Conservation (phyloP, 2,329 filamentous ascomycete genomes). For the Fusarium caatingaense region DNA sequence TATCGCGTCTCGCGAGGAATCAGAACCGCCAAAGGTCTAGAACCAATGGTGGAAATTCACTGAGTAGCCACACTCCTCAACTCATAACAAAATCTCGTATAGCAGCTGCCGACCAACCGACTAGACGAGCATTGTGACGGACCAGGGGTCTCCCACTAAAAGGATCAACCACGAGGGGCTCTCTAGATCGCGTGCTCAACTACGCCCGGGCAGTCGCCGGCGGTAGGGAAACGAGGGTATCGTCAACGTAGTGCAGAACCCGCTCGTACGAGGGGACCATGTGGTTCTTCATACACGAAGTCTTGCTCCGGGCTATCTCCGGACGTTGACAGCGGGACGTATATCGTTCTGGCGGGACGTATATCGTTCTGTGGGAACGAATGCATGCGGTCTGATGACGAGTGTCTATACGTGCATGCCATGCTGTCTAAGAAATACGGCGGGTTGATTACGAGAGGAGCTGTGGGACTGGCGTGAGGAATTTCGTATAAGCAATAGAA, state of each 20-base stretch:
- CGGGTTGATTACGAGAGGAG: slow-evolving; percentile 41
- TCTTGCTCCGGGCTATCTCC: slow-evolving; percentile 54
- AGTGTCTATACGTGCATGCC: slow-evolving; percentile 40
- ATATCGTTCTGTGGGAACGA: slow-evolving; percentile 49
- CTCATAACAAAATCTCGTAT: slow-evolving; percentile 51
- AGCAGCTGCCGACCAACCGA: slow-evolving; percentile 31
- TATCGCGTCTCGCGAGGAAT: slow-evolving; percentile 20
- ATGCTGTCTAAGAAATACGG: slow-evolving; percentile 44
- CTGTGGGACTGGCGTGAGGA: slow-evolving; percentile 49
- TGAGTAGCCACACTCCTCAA: slow-evolving; percentile 50
- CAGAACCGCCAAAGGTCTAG: slow-evolving; percentile 48
- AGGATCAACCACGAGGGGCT: slow-evolving; percentile 47
- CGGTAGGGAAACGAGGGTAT: slow-evolving; percentile 42
- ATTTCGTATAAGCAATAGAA: slow-evolving; percentile 16
- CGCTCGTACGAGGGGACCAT: slow-evolving; percentile 43
- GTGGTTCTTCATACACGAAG: slow-evolving; percentile 52
- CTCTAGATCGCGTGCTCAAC: slow-evolving; percentile 44
- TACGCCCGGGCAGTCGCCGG: slow-evolving; percentile 29
- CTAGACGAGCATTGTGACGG: slow-evolving; percentile 46
- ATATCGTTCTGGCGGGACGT: slow-evolving; percentile 47
- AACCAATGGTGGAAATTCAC: slow-evolving; percentile 51
- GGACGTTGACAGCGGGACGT: slow-evolving; percentile 50
- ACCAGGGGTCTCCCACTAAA: slow-evolving; percentile 42
- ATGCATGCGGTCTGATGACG: slow-evolving; percentile 33
- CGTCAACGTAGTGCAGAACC: slow-evolving; percentile 50